Base-by-base conservation (phyloP, 306 rosid species). In the Vicia villosa region DNA sequence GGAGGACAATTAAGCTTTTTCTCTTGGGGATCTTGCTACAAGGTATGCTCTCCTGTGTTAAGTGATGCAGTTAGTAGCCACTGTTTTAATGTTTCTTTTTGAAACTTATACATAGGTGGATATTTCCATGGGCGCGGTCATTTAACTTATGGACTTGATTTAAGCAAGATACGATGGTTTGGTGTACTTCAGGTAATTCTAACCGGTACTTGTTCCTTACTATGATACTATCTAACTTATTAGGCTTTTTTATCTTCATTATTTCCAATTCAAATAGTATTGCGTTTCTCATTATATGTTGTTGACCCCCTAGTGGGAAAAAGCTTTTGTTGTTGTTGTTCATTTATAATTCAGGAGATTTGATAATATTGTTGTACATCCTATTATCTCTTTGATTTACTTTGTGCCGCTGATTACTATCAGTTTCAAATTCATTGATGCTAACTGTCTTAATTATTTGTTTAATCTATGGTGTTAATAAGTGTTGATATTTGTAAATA, bases 121-220 rank as follows among this genome's bases (percentile, higher is more conserved):
- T 89, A 81, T 80, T 87, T 89, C 85, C 96, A 89, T 37, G 96
- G 96, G 28, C 79, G 79, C 4, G 60, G 77, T 10, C 14, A 84
- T 72, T 82, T 89, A 75, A 83, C 93, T 30, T 87, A 85, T 78
- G 96, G 93, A 76, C 85, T 89, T 82, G 93, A 87, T 78, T 83
- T 89, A 59, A 62, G 52, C 77, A 87, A 74, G 76, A 70, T 85
- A 24, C 93, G 96, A 61, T 87, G 87, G 93, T 71, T 87, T 64
- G 96, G 96, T 70, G 83, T 87, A 63, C 81, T 89, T 24, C 96
- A 89, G 93, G 92, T 89, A 70, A 17, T 66, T 63, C 15, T 55
- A 74, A 47, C 64, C 57, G 6, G 17, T 52, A 50, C 4, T 43
- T 73, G 14, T 41, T 63, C 74, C 3, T 45, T 69, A 16, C 50